Percentiles rank a stretch among this genome's conserved stretches.
Evolutionary conservation across 2,329 filamentous ascomycete species (phyloP).

Genomic region (Acephala macrosclerotiorum): DNA sequence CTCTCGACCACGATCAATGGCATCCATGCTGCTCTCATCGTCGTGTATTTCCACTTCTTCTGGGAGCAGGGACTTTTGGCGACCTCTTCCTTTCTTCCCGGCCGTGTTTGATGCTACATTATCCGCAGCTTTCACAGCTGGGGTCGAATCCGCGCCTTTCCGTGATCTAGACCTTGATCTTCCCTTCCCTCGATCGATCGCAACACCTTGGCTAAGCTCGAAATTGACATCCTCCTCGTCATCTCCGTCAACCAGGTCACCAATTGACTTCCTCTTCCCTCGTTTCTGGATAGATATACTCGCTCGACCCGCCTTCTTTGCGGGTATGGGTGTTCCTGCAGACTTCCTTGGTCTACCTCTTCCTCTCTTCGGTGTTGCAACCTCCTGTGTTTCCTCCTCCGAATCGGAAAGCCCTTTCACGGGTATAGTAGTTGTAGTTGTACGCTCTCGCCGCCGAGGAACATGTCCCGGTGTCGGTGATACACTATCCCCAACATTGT

Average conservation of each 20-base stretch:
- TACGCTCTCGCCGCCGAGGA: constrained; percentile 37
- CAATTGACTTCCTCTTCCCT: constrained; percentile 38
- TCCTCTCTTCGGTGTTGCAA: constrained; percentile 49
- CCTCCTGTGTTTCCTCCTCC: constrained; percentile 35
- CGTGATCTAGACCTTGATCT: constrained; percentile 39
- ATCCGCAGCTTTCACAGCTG: constrained; percentile 23
- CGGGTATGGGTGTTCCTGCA: constrained; percentile 46
- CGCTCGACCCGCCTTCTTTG: constrained; percentile 36
- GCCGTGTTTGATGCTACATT: constrained; percentile 21
- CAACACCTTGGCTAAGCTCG: constrained; percentile 33
- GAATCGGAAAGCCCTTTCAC: constrained; percentile 44
- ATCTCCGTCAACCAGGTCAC: constrained; percentile 35
- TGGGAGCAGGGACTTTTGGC: constrained; percentile 30
- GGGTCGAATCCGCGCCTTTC: constrained; percentile 31
- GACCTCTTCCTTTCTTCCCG: constrained; percentile 35
- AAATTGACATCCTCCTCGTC: constrained; percentile 37
- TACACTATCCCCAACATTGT: constrained; percentile 23
- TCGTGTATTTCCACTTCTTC: constrained; percentile 30
- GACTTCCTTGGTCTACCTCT: constrained; percentile 53
- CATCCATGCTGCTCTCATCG: constrained; percentile 20
- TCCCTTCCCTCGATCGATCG: constrained; percentile 35
- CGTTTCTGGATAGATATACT: constrained; percentile 36
- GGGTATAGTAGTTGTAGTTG: constrained; percentile 43
- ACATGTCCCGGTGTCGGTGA: constrained; percentile 33
- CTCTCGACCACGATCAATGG: constrained; percentile 11